A percentile compares a stretch with the other conserved stretches of the same genome.
Evolutionary conservation across 2,329 filamentous ascomycete species (phyloP).

Genomic region (Clonostachys rosea): DNA sequence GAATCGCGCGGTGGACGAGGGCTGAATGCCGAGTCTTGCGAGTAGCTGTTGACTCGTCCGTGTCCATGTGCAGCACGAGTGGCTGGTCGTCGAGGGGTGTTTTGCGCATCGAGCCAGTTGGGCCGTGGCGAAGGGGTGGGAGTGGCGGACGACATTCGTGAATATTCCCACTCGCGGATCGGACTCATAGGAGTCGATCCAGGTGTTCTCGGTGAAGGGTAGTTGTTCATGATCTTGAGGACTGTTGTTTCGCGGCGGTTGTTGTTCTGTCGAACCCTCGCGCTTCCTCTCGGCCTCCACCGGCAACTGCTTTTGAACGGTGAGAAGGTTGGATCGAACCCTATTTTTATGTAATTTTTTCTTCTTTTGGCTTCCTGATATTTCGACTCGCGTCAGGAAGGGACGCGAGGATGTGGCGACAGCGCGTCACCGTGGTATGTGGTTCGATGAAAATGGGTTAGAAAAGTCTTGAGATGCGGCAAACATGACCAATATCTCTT

Average conservation of each 20-base stretch:
- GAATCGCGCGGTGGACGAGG: conserved; percentile 47
- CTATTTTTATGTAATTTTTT: background rate
- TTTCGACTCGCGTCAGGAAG: conserved; percentile 5
- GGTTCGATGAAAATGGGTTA: conserved; percentile 53
- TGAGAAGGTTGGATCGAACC: background rate
- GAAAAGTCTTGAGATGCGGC: conserved; percentile 47
- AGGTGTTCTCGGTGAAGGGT: conserved; percentile 30
- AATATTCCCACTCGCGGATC: conserved; percentile 46
- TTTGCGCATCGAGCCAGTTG: conserved; percentile 33
- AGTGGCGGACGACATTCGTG: conserved; percentile 47
- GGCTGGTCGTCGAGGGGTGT: conserved; percentile 41
- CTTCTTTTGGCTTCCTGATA: background rate
- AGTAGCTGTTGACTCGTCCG: conserved; percentile 29
- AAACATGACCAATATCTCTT: conserved; percentile 44
- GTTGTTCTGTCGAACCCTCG: background rate
- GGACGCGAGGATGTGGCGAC: conserved; percentile 38
- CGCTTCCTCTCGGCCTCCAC: background rate
- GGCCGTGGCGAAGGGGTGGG: conserved; percentile 53
- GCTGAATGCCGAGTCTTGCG: conserved; percentile 25
- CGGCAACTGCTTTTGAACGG: background rate
- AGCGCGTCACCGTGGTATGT: conserved; percentile 58
- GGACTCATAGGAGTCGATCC: conserved; percentile 33
- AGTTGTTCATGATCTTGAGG: conserved; percentile 30
- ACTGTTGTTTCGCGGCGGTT: conserved; percentile 1
- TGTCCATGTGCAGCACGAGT: conserved; percentile 38